A percentile compares a stretch with the other conserved stretches of the same genome.
These are phyloP conservation scores for Warburgia ugandensis DNA, from an alignment of 164 flowering plant species.

Conservation along the genomic window DNA sequence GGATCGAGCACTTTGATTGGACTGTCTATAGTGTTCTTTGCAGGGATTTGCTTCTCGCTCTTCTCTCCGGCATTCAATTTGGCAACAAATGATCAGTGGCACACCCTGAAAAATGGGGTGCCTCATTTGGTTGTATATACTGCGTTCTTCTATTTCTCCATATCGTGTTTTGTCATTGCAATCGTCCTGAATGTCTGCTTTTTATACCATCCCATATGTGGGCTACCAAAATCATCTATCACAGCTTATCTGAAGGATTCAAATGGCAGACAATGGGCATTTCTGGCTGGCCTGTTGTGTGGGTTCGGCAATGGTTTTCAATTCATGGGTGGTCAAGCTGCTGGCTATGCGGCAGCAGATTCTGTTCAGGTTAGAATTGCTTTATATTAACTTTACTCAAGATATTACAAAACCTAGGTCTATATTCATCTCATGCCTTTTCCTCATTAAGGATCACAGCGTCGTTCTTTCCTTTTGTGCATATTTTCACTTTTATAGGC, in stretches of 20 bases:
- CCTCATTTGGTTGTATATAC: conserved; percentile 67
- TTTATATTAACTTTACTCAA: background rate
- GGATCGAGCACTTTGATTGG: conserved; percentile 60
- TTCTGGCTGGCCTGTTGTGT: conserved; percentile 69
- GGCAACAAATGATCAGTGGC: conserved; percentile 84
- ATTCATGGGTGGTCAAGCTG: conserved; percentile 87
- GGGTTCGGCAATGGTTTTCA: conserved; percentile 87
- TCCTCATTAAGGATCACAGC: too few relatives aligned
- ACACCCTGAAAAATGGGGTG: conserved; percentile 51
- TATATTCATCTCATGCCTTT: too few relatives aligned
- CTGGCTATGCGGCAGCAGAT: conserved; percentile 84
- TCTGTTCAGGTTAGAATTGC: conserved; percentile 57
- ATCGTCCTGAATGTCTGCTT: conserved; percentile 52
- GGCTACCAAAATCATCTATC: conserved; percentile 49
- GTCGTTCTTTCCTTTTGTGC: too few relatives aligned
- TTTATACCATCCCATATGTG: conserved; percentile 56
- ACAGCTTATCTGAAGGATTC: conserved; percentile 61
- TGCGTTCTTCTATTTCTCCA: conserved; percentile 76
- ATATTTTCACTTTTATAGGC: too few relatives aligned
- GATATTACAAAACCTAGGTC: background rate
- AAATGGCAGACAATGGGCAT: conserved; percentile 76
- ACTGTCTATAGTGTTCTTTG: conserved; percentile 51
- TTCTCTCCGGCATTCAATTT: conserved; percentile 79
- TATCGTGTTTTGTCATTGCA: conserved; percentile 59
- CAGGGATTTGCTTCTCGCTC: conserved; percentile 69